Base-by-base conservation (phyloP, 2,329 filamentous ascomycete species). In the Ascochyta koolunga region DNA sequence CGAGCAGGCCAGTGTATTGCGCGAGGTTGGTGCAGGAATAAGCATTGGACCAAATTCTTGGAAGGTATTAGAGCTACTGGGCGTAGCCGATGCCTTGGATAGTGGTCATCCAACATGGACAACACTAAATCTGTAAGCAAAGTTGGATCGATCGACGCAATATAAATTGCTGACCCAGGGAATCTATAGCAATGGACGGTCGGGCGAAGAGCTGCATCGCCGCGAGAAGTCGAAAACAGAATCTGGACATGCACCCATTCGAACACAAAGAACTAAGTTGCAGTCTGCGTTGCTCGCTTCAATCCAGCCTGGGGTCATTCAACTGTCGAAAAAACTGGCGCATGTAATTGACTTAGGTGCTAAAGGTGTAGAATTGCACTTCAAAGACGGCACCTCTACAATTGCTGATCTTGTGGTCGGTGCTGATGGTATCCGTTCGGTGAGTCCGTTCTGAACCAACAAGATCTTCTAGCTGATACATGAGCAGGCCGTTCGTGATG, bases 1-100 rank as follows among this genome's bases (percentile, higher is more conserved):
- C 45, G 80, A 82, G 53, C 74, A 80, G 50, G 78, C 78, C 1
- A 69, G 58, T 6, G 67, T 77, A 16, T 62, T 82, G n/a, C 66
- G 78, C 27, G 79, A 82, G 58, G 75, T 80, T 5, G 79, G 80
- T 0, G 79, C 79, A 0, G 80, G 79, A 0, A 80, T 82, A 49
- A 76, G 72, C 39, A 76, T 82, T 15, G 74, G 75, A 1, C 67
- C 74, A 7, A 81, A 82, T 60, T 75, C 75, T 13, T 82, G 79
- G 80, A 78, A 73, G 38, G 76, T 81, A 5, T 64, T 82, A 15
- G 77, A 78, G 39, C 59, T 81, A 24, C 68, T 82, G 2, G 79
- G 78, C 9, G 78, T 75, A 2, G 77, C 74, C 4, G 70, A 77
- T 38, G 58, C 54, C 11, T 18, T 60, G 33, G 42, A 48, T 11